Evolutionary conservation across 495 filamentous ascomycete genomes (phyloP).

Genomic region (Oidiodendron maius): DNA sequence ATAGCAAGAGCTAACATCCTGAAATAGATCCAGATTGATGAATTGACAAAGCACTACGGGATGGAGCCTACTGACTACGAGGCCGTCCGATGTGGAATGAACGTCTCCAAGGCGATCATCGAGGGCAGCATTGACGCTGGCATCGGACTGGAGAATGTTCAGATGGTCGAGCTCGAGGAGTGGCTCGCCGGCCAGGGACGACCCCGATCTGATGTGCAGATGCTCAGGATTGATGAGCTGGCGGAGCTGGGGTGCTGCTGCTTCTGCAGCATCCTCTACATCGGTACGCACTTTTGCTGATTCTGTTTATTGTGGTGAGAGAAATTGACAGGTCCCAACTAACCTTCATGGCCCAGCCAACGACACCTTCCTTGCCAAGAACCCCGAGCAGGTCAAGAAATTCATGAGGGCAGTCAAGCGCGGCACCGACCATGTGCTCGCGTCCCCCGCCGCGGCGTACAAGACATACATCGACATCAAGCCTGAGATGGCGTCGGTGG

Average conservation of each 20-base stretch:
- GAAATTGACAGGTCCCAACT: not conserved
- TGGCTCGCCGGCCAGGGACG: slow-evolving; percentile 57
- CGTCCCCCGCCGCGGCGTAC: slow-evolving; percentile 49
- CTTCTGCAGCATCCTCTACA: slow-evolving; percentile 71
- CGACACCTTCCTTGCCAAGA: slow-evolving; percentile 54
- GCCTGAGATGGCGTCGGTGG: slow-evolving; percentile 55
- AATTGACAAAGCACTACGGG: slow-evolving; percentile 66
- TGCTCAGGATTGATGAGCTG: slow-evolving; percentile 69
- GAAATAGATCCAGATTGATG: slow-evolving; percentile 61
- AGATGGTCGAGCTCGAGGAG: slow-evolving; percentile 69
- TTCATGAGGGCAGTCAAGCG: slow-evolving; percentile 62
- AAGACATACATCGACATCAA: slow-evolving; percentile 62
- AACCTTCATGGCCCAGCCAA: slow-evolving; percentile 32
- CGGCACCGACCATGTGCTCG: slow-evolving; percentile 60
- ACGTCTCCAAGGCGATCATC: slow-evolving; percentile 60
- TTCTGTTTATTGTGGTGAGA: not conserved
- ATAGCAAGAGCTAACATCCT: not conserved
- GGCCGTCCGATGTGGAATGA: slow-evolving; percentile 60
- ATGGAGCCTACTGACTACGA: slow-evolving; percentile 66
- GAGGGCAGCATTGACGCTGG: slow-evolving; percentile 60
- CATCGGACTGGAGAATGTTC: slow-evolving; percentile 67
- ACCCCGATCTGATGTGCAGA: slow-evolving; percentile 57
- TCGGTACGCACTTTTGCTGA: slow-evolving; percentile 29
- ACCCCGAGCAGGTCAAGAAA: slow-evolving; percentile 49
- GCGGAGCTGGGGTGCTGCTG: slow-evolving; percentile 69